Base-by-base conservation (phyloP, 2,329 filamentous ascomycete genomes). In the Diaporthe sp. region DNA sequence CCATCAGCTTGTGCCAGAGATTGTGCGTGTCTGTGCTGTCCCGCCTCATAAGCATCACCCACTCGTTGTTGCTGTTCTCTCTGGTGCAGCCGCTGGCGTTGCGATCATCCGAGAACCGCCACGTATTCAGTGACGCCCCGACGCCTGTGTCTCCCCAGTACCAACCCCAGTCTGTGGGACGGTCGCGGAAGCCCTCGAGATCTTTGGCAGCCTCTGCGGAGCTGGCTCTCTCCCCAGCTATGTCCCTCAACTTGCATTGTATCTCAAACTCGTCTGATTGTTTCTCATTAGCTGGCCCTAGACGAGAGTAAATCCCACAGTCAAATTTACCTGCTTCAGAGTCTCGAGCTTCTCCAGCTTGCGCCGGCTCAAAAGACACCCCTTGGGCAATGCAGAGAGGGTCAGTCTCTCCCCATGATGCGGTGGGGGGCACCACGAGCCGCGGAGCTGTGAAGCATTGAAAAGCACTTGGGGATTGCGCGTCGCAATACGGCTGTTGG, bases 1-100 rank as follows among this genome's bases (percentile, higher is more conserved):
- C 80, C 78, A 81, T 78, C 34, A 80, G 59, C 62, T 79, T 80
- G 59, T 81, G 81, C 78, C 79, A 82, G 34, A 81, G 62, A 73
- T 82, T 81, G n/a, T 70, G 67, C 51, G 73, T 70, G 67, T 80
- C 49, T 3, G 31, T 79, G 39, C 77, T 77, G 73, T 82, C 81
- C 6, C 80, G 75, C 49, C 76, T 74, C 15, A 79, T 78, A 12
- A 82, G 55, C 73, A 81, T 77, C n/a, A 80, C 78, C 71, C 78
- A 79, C 17, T 75, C 74, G 2, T 70, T 77, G 68, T 79, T 74
- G 65, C 73, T 72, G 67, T 65, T 65, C 22, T 58, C 42, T 28
- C 31, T 70, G 6, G 57, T 72, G 73, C 73, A 74, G 13, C 67
- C 67, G 22, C 25, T 57, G 9, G 62, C 72, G 51, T 72, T 74